Evolutionary conservation across 2,329 filamentous ascomycete species (phyloP), one percentile per base, ranked within the genome.

Genomic region (Fusarium praegraminearum): DNA sequence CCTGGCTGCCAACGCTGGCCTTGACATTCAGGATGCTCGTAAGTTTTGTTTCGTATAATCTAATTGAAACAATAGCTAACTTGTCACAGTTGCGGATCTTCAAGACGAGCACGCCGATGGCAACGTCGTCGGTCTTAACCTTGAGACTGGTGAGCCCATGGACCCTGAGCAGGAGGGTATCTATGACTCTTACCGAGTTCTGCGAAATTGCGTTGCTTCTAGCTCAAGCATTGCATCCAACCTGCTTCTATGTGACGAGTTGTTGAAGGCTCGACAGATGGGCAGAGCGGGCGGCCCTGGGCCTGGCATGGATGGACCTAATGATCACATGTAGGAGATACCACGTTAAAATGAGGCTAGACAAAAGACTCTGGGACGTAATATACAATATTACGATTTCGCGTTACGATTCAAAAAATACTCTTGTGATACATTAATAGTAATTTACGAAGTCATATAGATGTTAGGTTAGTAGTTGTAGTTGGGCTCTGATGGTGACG

Each of bases 261-360:
- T 99, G 84, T 85, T 99, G 76, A 99, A 99, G 87, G 96, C 96
- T 66, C 88, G 96, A 79, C 95, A 99, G 84, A 99, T 99, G 96
- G 91, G 87, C 50, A 84, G 89, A 77, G 81, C 84, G 80, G 85
- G 82, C 40, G 87, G 87, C 24, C 89, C 89, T 4, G 89, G 89
- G 9, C 87, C 88, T 6, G 88, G 87, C 63, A 90, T 89, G 86
- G 89, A 90, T 72, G 88, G 86, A 18, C 84, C 85, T 43, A 84
- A 86, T 75, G 81, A 86, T 78, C 83, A 82, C 78, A 80, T 83
- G 82, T 85, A 83, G 77, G 74, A 75, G 75, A 76, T 76, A 76
- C 69, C 76, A 76, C 66, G 44, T 70, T 78, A 67, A 80, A 76
- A 69, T 70, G 74, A 77, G 69, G 76, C 76, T 80, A 80, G 78